Conservation (phyloP, 306 rosid genomes). For the Prinsepia uniflora region DNA sequence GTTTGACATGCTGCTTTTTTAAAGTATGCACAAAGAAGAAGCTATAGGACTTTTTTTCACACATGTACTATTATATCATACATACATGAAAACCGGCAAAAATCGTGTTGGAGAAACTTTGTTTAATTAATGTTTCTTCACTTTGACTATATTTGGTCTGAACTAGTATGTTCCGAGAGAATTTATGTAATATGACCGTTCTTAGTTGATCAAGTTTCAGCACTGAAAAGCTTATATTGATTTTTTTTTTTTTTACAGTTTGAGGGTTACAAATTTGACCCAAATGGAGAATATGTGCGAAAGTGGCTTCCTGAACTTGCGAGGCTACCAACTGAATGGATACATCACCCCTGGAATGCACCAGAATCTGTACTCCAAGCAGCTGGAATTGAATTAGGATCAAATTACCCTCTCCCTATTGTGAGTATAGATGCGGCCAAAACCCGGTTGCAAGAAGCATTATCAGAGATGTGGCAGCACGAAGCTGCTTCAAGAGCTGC, state of each 20-base stretch:
- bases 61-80: neutral
- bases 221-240: neutral
- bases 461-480: constrained; percentile 69
- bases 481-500: constrained; percentile 80
- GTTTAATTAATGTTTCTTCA: neutral
- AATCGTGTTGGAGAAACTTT: neutral
- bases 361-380: constrained; percentile 81
- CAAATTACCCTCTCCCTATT: constrained; percentile 86
- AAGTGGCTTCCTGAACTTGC: constrained; percentile 95
- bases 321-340: constrained; percentile 89
- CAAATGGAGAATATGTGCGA: constrained; percentile 82
- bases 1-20: constrained; percentile 3
- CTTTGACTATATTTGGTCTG: neutral
- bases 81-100: neutral
- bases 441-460: constrained; percentile 64
- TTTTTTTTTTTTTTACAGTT: constrained; percentile 50
- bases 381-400: constrained; percentile 85
- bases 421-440: constrained; percentile 71
- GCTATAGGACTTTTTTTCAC: neutral
- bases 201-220: neutral
- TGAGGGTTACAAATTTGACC: constrained; percentile 83
- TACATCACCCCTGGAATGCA: constrained; percentile 95
- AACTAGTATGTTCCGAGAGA: neutral
- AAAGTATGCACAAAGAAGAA: neutral
- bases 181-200: neutral